Evolutionary conservation across 352 stramenopile species (phyloP).

Genomic region (Pythium oligandrum): DNA sequence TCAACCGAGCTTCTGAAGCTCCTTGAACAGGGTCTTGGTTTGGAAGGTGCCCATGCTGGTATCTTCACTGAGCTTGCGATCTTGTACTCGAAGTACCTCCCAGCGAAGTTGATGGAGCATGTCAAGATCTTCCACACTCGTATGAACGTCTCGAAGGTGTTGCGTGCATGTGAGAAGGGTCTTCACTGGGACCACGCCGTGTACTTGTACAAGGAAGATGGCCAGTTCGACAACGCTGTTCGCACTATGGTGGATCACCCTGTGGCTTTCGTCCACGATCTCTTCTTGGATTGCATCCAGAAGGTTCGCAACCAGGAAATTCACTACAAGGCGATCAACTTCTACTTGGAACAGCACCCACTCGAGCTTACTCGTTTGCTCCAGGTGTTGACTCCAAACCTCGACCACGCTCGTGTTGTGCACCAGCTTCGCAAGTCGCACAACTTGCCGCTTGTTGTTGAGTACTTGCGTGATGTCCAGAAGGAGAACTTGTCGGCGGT

Average conservation of each 20-base stretch:
- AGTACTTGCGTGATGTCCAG: slow-evolving; percentile 98
- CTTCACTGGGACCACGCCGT: slow-evolving; percentile 98
- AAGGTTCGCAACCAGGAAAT: slow-evolving; percentile 99
- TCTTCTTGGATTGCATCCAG: slow-evolving; percentile 99
- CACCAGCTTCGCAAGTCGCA: slow-evolving; percentile 97
- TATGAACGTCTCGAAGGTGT: slow-evolving; percentile 98
- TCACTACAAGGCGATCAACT: slow-evolving; percentile 99
- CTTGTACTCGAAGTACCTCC: slow-evolving; percentile 99
- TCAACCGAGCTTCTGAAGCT: slow-evolving; percentile 96
- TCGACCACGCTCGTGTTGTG: slow-evolving; percentile 98
- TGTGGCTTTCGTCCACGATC: slow-evolving; percentile 95
- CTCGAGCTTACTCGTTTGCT: slow-evolving; percentile 96
- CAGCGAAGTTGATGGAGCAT: slow-evolving; percentile 99
- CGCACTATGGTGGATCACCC: slow-evolving; percentile 99
- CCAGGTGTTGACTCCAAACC: slow-evolving; percentile 96
- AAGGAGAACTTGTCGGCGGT: slow-evolving; percentile 98
- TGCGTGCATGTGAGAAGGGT: slow-evolving; percentile 97
- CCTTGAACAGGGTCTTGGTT: slow-evolving; percentile 97
- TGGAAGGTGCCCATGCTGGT: slow-evolving; percentile 98
- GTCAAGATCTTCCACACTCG: slow-evolving; percentile 99
- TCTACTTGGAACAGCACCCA: slow-evolving; percentile 98
- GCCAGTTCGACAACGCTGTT: slow-evolving; percentile 98
- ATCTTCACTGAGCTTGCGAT: slow-evolving; percentile 99
- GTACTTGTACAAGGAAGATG: slow-evolving; percentile 99
- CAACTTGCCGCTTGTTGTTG: slow-evolving; percentile 95